A percentile compares a stretch with the other conserved stretches of the same genome.
Evolutionary conservation across 1,139 yeast genomes (phyloP).

Genomic region (Candida sojae): DNA sequence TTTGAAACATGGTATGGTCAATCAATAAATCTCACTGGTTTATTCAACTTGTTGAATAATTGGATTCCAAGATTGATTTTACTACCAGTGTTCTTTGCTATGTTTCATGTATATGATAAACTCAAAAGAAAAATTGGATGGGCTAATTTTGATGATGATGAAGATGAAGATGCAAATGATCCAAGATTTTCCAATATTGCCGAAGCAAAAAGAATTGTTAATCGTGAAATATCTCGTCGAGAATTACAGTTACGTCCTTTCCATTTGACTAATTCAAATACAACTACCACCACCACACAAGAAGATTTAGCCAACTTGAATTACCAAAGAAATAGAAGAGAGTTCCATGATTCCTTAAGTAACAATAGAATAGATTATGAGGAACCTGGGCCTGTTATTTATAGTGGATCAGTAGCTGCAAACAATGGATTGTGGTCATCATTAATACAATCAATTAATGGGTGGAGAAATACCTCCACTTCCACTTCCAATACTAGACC

Average conservation of each 20-base stretch:
- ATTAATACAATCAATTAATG: conserved; percentile 25
- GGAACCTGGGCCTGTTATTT: conserved; percentile 7
- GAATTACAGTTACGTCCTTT: conserved; percentile 30
- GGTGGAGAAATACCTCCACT: conserved; percentile 1
- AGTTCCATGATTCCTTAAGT: conserved; percentile 25
- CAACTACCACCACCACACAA: conserved; percentile 2
- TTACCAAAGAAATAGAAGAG: conserved; percentile 31
- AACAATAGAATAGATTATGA: conserved; percentile 16
- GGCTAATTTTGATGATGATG: conserved; percentile 48
- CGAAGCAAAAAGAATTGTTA: conserved; percentile 44
- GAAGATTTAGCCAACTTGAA: conserved; percentile 31
- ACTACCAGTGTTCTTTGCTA: conserved; percentile 64
- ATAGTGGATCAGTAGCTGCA: conserved; percentile 10
- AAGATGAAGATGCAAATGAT: conserved; percentile 14
- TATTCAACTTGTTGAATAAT: conserved; percentile 71
- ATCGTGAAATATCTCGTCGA: conserved; percentile 35
- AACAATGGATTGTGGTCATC: conserved; percentile 20
- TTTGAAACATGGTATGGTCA: conserved; percentile 69
- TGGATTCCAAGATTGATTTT: conserved; percentile 74
- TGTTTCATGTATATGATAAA: conserved; percentile 70
- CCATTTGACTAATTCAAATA: conserved; percentile 19
- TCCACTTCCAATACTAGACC: conserved; percentile 1
- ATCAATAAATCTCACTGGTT: conserved; percentile 72
- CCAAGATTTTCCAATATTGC: conserved; percentile 37
- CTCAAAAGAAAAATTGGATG: conserved; percentile 53